Conservation (phyloP, 2,329 filamentous ascomycete genomes). For the Zymoseptoria ardabiliae region DNA sequence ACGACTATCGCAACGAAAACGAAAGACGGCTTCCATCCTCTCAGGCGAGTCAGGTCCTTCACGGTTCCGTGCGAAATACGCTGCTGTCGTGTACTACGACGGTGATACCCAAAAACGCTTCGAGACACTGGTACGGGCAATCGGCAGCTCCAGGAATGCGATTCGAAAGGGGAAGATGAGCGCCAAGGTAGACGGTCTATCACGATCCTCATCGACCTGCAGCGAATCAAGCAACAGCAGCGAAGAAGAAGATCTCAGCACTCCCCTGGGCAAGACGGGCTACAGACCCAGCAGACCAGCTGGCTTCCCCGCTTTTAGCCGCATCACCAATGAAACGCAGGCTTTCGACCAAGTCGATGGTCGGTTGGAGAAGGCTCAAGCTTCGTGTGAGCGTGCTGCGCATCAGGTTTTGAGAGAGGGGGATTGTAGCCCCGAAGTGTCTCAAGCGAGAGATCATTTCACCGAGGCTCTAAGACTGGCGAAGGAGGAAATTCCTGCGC, state of each 20-base stretch:
- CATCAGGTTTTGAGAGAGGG: conserved; percentile 86
- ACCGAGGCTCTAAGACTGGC: conserved; percentile 52
- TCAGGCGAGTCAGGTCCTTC: conserved; percentile 38
- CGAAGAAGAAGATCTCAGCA: conserved; percentile 29
- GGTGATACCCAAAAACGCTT: conserved; percentile 77
- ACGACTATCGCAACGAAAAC: conserved; percentile 31
- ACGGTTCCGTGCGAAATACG: conserved; percentile 62
- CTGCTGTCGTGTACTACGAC: conserved; percentile 89
- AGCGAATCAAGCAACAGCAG: conserved; percentile 33
- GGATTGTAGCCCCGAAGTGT: conserved; percentile 71
- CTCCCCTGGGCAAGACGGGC: conserved; percentile 26
- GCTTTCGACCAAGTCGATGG: conserved; percentile 62
- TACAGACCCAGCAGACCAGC: conserved; percentile 24
- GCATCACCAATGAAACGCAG: conserved; percentile 15
- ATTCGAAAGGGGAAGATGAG: conserved; percentile 86
- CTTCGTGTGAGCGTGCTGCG: conserved; percentile 75
- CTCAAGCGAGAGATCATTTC: conserved; percentile 60
- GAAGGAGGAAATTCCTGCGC: conserved; percentile 18
- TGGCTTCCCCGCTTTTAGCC: conserved; percentile 3
- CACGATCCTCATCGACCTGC: conserved; percentile 29
- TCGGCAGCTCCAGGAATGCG: conserved; percentile 72
- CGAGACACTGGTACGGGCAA: conserved; percentile 72
- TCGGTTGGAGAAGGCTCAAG: conserved; percentile 70
- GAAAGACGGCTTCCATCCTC: conserved; percentile 37
- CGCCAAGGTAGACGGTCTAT: conserved; percentile 54